Base-by-base conservation (phyloP, 1,139 yeast species). In the Wickerhamiella pararugosa region DNA sequence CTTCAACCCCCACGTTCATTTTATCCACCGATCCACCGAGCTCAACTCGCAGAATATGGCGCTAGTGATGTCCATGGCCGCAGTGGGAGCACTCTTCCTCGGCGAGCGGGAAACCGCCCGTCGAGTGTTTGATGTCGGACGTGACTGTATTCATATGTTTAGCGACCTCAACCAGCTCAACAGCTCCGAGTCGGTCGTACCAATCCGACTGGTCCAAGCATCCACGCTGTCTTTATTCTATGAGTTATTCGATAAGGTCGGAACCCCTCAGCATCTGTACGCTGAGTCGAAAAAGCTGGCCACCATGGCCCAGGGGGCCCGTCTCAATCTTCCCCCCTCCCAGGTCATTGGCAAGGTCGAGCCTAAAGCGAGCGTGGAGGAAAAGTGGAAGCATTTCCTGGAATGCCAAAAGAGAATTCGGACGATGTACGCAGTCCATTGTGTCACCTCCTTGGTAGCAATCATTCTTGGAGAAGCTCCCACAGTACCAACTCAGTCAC, bases 151-250 rank as follows among this genome's bases (percentile, higher is more conserved):
- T 47, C 92, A 82, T 55, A 75, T 75, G 49, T 78, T 75, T 53
- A 70, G 84, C 62, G 94, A 82, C 54, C 68, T 70, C 40, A 69
- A 73, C 43, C 65, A 70, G 44, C 34, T 34, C 9, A 28, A 29
- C n/a, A 7, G 27, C 15, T 25, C 29, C 11, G 34, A 41, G 26
- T 21, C 34, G 29, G 21, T 29, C 30, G 82, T 84, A 1, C 95
- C 95, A 2, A 59, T 84, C 41, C 81, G 90, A 84, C 71, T 86
- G n/a, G 81, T 84, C 41, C 97, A 87, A 58, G 75, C 92, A 42
- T 70, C 83, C 58, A 77, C 83, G 5, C 66, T 87, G 43, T 81
- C 84, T 48, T 81, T 84, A 39, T 79, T 83, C 53, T 76, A 83
- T 49, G 86, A 92, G 7, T 73, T 84, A 62, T 83, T 86, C 59